Percentiles rank a stretch among this genome's conserved stretches.
phyloP scores from a whole-genome alignment of 2,329 filamentous ascomycete genomes.

The Fusarium chlamydosporum region DNA sequence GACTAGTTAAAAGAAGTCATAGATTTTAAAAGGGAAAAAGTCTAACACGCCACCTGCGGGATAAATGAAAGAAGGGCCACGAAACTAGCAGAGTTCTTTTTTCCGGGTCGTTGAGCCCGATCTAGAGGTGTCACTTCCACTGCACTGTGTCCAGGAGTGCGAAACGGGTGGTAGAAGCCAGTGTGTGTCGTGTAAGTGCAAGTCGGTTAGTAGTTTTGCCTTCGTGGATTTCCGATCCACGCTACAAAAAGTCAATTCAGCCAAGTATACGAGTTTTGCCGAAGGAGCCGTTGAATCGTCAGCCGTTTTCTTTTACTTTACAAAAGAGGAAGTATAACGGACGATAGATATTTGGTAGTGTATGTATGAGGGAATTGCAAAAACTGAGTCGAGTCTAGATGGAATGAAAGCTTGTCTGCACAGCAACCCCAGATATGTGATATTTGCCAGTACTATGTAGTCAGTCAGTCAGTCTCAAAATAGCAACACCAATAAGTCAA shows the following conservation, averaged over 20 bases:
- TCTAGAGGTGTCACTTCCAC: not conserved
- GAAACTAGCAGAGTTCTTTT: slow-evolving; percentile 2
- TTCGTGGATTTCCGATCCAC: slow-evolving; percentile 18
- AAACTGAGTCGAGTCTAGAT: not conserved
- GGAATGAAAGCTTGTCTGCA: slow-evolving; percentile 9
- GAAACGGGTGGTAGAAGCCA: slow-evolving; percentile 17
- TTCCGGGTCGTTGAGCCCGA: not conserved
- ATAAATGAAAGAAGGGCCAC: slow-evolving; percentile 5
- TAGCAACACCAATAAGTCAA: slow-evolving; percentile 24
- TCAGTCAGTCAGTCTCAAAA: slow-evolving; percentile 33
- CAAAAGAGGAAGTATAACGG: not conserved
- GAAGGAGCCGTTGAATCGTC: slow-evolving; percentile 29
- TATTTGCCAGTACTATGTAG: not conserved
- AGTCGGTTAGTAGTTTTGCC: not conserved
- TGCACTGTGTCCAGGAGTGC: slow-evolving; percentile 16
- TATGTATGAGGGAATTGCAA: slow-evolving; percentile 2
- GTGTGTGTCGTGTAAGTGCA: slow-evolving; percentile 24
- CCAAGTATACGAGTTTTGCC: slow-evolving; percentile 21
- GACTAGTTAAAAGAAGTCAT: slow-evolving; percentile 7
- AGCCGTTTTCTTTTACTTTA: slow-evolving; percentile 8
- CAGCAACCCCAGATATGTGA: slow-evolving; percentile 8
- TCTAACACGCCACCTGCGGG: slow-evolving; percentile 30
- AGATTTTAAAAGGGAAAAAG: slow-evolving; percentile 24
- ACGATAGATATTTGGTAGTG: too few relatives aligned
- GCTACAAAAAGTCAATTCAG: slow-evolving; percentile 34